These are phyloP conservation scores for Colletotrichum acutatum DNA, from an alignment of 2,329 filamentous ascomycete genomes.

Conservation along the genomic window DNA sequence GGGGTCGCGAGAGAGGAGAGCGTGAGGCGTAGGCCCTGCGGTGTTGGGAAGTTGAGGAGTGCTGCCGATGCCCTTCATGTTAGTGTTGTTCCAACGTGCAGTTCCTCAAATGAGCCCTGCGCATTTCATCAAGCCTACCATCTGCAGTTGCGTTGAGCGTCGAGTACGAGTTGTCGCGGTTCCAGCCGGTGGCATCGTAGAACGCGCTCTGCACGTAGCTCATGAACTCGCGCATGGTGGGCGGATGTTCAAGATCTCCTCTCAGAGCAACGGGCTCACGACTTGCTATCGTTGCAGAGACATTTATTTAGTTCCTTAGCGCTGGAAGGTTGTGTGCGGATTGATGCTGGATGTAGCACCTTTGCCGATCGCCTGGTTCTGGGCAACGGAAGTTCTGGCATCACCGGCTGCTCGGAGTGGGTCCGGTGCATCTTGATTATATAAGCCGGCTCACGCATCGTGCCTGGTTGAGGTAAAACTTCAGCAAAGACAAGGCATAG, in stretches of 20 bases:
- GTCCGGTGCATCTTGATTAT: not conserved
- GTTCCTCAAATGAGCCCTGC: not conserved
- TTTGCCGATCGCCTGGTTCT: not conserved
- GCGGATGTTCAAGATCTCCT: not conserved
- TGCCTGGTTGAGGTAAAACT: too few relatives aligned
- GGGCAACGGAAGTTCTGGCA: not conserved
- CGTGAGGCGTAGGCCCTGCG: conserved; percentile 84
- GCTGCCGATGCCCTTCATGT: conserved; percentile 57
- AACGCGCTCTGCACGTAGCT: conserved; percentile 95
- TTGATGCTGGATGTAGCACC: not conserved
- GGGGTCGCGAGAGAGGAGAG: conserved; percentile 92
- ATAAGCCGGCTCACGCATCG: not conserved
- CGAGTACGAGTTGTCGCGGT: conserved; percentile 91
- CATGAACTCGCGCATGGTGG: conserved; percentile 92
- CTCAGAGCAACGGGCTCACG: conserved; percentile 18
- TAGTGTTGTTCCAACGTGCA: not conserved
- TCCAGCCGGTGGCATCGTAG: conserved; percentile 87
- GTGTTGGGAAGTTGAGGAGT: conserved; percentile 88
- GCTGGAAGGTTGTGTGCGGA: not conserved
- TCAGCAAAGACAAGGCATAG: too few relatives aligned
- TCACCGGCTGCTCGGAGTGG: too few relatives aligned
- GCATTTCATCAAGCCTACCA: conserved; percentile 61
- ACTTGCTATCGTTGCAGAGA: conserved; percentile 2
- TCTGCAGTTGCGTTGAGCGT: conserved; percentile 85
- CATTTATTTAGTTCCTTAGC: not conserved